phyloP scores from a whole-genome alignment of 331 rosid genomes.

The Quercus phellos region DNA sequence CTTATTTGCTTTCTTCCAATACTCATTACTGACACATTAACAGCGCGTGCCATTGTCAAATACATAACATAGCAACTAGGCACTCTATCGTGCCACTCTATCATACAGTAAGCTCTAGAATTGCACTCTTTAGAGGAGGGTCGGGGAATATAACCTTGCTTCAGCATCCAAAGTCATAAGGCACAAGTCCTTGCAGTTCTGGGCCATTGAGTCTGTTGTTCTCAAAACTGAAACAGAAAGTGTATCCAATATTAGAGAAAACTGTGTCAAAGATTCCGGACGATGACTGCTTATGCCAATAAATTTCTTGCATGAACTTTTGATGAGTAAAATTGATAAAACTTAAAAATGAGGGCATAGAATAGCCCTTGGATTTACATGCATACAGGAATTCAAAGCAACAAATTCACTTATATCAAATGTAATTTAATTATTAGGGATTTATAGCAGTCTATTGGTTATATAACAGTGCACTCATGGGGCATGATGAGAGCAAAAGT shows the following conservation, averaged over 20 bases:
- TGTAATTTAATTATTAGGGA: too few relatives aligned
- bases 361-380: too few relatives aligned
- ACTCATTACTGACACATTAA: slow-evolving; percentile 3
- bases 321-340: background rate
- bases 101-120: slow-evolving; percentile 11
- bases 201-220: slow-evolving; percentile 81
- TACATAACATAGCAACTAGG: slow-evolving; percentile 8
- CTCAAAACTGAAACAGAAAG: slow-evolving; percentile 52
- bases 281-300: background rate
- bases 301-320: background rate
- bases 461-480: too few relatives aligned
- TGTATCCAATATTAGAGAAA: background rate
- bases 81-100: slow-evolving; percentile 10
- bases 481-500: background rate
- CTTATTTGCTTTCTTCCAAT: slow-evolving; percentile 19
- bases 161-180: slow-evolving; percentile 90
- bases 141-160: slow-evolving; percentile 6
- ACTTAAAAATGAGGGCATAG: background rate
- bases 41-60: slow-evolving; percentile 1
- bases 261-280: background rate
- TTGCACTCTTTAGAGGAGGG: slow-evolving; percentile 6
- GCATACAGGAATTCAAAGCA: too few relatives aligned
- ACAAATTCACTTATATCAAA: too few relatives aligned
- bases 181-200: slow-evolving; percentile 75
- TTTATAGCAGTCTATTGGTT: too few relatives aligned